Base-by-base conservation (phyloP, 2,329 filamentous ascomycete genomes). In the Fusarium sp. region DNA sequence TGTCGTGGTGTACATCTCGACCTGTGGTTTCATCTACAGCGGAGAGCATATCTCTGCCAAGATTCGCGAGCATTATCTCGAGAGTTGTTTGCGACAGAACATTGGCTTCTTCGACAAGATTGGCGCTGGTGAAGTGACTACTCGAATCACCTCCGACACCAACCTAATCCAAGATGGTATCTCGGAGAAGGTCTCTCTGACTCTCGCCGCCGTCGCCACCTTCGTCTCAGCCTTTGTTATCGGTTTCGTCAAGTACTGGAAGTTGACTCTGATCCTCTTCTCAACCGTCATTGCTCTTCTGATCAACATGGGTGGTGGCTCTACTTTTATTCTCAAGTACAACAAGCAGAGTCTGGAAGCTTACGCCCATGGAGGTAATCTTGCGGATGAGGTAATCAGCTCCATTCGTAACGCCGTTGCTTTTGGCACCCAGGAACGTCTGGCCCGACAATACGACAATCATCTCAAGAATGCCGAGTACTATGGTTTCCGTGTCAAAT, bases 111-210 rank as follows among this genome's bases (percentile, higher is more conserved):
- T 97, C 81, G 96, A 98, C 80, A 96, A 96, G 76, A 87, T 97
- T 16, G 95, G 95, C 54, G 92, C 94, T 34, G 95, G 95, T 63
- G 96, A 98, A 81, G 93, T 98, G 66, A 97, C 95, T 0, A 97
- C 95, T 2, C 91, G 95, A 70, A 97, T 98, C 74, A 98, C 95
- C 0, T 91, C 95, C 14, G 95, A 98, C 79, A 97, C 94, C 46
- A 98, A 97, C 76, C 84, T 97, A 56, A 91, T 98, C 59, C 95
- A 98, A 79, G 95, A 97, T 72, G 95, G 94, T 60, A 94, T 99
- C 47, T 97, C 93, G 0, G 93, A 97, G 80, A 97, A 97, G 83
- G 88, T 97, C 46, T 90, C 89, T 16, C 82, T 97, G 69, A 94
- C 93, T 0, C 78, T 97, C 59, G 89, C 90, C 16, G 92, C 93